Percentiles rank a stretch among this genome's conserved stretches.
phyloP scores from a whole-genome alignment of 352 stramenopile species.

The Phytophthora pseudosyringae region DNA sequence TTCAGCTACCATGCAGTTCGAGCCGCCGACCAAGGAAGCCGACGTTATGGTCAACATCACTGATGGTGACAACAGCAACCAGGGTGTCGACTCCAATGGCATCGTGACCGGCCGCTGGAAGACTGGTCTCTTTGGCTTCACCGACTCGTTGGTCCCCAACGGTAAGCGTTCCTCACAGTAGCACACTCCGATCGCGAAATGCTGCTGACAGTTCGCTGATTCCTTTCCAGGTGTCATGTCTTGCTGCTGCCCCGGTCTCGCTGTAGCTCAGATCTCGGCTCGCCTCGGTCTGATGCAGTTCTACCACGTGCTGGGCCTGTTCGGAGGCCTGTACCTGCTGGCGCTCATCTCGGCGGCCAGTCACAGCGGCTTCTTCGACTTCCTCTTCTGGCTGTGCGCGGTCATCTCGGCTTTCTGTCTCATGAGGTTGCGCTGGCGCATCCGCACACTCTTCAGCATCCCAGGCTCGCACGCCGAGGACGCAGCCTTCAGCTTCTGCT shows the following conservation, averaged over 20 bases:
- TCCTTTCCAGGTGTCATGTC: conserved; percentile 59
- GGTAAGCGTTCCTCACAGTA: conserved; percentile 32
- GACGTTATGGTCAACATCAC: conserved; percentile 54
- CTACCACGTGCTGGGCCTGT: conserved; percentile 57
- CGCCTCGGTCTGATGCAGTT: conserved; percentile 68
- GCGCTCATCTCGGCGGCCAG: conserved; percentile 44
- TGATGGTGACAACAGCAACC: conserved; percentile 36
- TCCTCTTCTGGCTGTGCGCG: conserved; percentile 48
- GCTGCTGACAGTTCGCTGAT: conserved; percentile 4
- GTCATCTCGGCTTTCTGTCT: conserved; percentile 50
- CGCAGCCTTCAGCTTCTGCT: conserved; percentile 53
- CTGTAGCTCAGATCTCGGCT: conserved; percentile 66
- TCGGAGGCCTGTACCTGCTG: conserved; percentile 59
- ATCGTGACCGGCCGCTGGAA: conserved; percentile 82
- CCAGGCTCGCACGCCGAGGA: conserved; percentile 67
- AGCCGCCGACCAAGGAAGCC: conserved; percentile 56
- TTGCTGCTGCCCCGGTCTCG: conserved; percentile 67
- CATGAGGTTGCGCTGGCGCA: conserved; percentile 60
- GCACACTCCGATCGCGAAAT: neutral
- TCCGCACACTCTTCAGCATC: conserved; percentile 70
- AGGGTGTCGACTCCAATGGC: conserved; percentile 70
- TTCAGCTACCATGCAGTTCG: conserved; percentile 55
- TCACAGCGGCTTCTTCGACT: conserved; percentile 52
- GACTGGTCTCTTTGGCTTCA: conserved; percentile 73
- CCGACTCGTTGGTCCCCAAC: conserved; percentile 72